Evolutionary conservation across 352 stramenopile genomes (phyloP), one percentile per base, ranked within the genome.

Genomic region (Globisporangium viniferum): DNA sequence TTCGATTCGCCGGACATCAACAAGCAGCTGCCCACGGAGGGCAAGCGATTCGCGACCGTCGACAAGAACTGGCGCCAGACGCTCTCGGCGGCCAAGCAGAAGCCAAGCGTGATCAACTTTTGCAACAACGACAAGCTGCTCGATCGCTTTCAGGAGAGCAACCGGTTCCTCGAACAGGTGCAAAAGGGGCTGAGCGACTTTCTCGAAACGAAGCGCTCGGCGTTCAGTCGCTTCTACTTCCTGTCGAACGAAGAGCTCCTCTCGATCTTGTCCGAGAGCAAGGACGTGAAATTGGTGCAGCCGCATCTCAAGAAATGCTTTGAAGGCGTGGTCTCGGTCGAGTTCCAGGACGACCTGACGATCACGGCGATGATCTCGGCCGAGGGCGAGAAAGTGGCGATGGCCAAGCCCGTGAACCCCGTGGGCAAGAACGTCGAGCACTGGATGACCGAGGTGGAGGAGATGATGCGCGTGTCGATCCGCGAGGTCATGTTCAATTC

Each of bases 221-320:
- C 86, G 2, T 98, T 98, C 63, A 88, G 90, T 60, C 88, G 95
- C 1, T 98, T 98, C 64, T 98, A 98, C 79, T 98, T 98, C 68
- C 69, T 98, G 15, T 98, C 92, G 29, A 98, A 98, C 71, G 94
- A 98, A 67, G 95, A 98, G 66, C 72, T 98, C 24, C 79, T 98
- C 2, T 97, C 96, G 22, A 98, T 98, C 70, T 74, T 98, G 4
- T 98, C 91, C 6, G 93, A 98, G 73, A 97, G 90, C 39, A 99
- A 98, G 65, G 96, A 99, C 69, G 94, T 97, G 2, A 91, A 95
- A 48, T 68, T 96, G n/a, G 95, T 98, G 24, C 95, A 98, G 69
- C 91, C 92, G 12, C 95, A 98, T 62, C 62, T 98, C 27, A 97
- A 97, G 55, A 98, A 98, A 72, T 98, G 95, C 72, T 98, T 98